A percentile compares a stretch with the other conserved stretches of the same genome.
Conservation (phyloP, 371 early-diverging fungal genomes). For the Mortierella sp. region DNA sequence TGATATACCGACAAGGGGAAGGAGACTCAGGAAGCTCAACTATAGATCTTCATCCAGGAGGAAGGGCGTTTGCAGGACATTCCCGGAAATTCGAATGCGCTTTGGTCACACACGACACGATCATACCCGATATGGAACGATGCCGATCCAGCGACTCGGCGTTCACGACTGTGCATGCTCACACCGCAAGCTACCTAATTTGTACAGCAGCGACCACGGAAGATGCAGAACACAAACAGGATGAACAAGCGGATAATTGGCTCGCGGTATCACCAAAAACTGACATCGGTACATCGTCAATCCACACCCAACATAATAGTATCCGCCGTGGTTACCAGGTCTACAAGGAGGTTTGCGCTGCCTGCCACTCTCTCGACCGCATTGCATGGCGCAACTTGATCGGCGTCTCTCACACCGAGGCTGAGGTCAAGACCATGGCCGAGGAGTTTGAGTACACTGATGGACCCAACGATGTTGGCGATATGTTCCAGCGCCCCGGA, state of each 20-base stretch:
- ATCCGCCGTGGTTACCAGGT: constrained; percentile 99
- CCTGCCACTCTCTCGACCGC: constrained; percentile 96
- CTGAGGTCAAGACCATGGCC: constrained; percentile 95
- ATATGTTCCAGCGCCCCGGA: constrained; percentile 96
- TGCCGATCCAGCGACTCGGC: not conserved
- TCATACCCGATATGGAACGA: constrained; percentile 1
- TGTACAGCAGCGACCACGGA: not conserved
- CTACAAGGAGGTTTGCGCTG: constrained; percentile 97
- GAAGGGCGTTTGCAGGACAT: not conserved
- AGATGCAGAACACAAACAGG: not conserved
- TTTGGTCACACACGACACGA: not conserved
- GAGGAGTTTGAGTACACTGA: constrained; percentile 93
- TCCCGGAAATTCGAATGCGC: not conserved
- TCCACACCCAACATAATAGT: constrained; percentile 84
- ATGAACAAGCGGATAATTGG: not conserved
- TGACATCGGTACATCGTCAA: constrained; percentile 62
- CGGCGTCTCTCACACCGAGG: constrained; percentile 87
- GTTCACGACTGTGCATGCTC: not conserved
- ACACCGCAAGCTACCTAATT: not conserved
- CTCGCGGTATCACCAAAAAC: not conserved
- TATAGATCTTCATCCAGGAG: not conserved
- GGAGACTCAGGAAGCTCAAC: not conserved
- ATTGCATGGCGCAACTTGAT: constrained; percentile 97
- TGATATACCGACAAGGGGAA: not conserved
- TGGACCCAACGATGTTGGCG: constrained; percentile 95